Conservation (phyloP, 2,329 filamentous ascomycete species). For the Sporothrix humicola region DNA sequence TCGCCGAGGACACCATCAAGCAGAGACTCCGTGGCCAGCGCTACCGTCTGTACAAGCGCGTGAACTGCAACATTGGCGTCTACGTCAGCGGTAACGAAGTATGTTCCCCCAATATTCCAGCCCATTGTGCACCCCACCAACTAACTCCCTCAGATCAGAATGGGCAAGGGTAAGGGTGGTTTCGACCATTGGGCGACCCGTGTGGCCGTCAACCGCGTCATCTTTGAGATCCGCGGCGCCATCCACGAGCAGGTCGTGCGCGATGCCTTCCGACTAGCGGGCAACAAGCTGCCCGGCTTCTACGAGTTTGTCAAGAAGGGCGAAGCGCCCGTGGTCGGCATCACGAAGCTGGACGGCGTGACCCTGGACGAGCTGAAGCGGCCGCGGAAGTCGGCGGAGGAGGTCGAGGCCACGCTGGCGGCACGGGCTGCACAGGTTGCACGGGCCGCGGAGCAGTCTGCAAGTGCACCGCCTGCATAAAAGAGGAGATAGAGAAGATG, state of each 20-base stretch:
- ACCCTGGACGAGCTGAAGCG: constrained; percentile 84
- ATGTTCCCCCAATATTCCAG: too few species aligned
- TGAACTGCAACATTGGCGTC: constrained; percentile 91
- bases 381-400: constrained; percentile 60
- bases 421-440: constrained; percentile 37
- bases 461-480: constrained; percentile 27
- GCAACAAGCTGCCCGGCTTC: constrained; percentile 87
- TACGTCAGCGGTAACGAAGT: constrained; percentile 91
- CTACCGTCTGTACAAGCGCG: constrained; percentile 89
- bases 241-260: constrained; percentile 92
- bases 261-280: constrained; percentile 92
- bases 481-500: not conserved
- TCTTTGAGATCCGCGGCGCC: constrained; percentile 91
- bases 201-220: constrained; percentile 85
- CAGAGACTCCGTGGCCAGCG: constrained; percentile 85
- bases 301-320: constrained; percentile 96
- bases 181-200: constrained; percentile 96
- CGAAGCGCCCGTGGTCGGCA: constrained; percentile 85
- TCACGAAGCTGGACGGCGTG: constrained; percentile 86
- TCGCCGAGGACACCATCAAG: constrained; percentile 93
- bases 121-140: not conserved
- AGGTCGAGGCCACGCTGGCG: too few species aligned
- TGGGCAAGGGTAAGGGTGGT: constrained; percentile 98
- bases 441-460: not conserved
- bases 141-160: constrained; percentile 69